These are phyloP conservation scores for Iodosphaeria phyllophila DNA, from an alignment of 2,329 filamentous ascomycete species.

Conservation along the genomic window DNA sequence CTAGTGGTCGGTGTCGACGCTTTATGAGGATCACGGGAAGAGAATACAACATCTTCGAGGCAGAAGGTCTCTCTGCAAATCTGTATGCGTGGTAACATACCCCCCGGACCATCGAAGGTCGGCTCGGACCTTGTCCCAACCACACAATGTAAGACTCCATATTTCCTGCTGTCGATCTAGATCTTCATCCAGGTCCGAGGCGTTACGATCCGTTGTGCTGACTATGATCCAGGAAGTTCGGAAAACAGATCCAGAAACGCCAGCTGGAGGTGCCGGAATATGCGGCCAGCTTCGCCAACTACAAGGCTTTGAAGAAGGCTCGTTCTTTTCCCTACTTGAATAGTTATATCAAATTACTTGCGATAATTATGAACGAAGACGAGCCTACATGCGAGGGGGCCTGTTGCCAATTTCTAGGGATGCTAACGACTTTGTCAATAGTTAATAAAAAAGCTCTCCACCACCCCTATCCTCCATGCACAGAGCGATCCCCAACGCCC, in stretches of 20 bases:
- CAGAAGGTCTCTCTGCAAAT: not conserved
- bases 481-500: conserved; percentile 43
- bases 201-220: conserved; percentile 9
- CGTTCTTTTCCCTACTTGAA: conserved; percentile 21
- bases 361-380: no score
- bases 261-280: conserved; percentile 99
- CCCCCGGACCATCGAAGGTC: no score
- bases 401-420: conserved; percentile 7
- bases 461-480: conserved; percentile 66
- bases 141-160: no score
- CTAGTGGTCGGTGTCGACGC: no score
- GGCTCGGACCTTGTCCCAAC: no score
- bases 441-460: conserved; percentile 97
- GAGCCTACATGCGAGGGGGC: no score
- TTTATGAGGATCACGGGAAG: no score
- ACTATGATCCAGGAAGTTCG: conserved; percentile 84
- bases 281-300: conserved; percentile 97
- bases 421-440: conserved; percentile 23
- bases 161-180: no score
- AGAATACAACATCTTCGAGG: conserved; percentile 1
- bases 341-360: not conserved
- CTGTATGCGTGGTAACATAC: not conserved
- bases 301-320: conserved; percentile 99
- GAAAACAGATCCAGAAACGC: conserved; percentile 97
- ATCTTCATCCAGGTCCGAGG: conserved; percentile 1